These are phyloP conservation scores for Solanum aculeatissimum DNA, from an alignment of 305 asterid genomes.

Conservation along the genomic window DNA sequence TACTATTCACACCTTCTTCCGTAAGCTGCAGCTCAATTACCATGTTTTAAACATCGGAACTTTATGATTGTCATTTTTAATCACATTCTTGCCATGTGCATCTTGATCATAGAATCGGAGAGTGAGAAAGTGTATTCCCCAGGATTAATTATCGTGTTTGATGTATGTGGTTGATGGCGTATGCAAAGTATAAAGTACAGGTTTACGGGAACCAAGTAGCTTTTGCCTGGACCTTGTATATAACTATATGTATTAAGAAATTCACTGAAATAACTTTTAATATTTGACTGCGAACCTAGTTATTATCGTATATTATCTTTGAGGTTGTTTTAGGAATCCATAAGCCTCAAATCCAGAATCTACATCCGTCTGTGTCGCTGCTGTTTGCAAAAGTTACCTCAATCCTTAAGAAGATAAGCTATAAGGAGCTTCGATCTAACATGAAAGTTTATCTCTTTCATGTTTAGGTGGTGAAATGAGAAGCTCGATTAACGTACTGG, in stretches of 20 bases:
- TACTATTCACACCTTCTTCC: slow-evolving; percentile 1
- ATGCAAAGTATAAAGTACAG: neutral
- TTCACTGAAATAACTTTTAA: neutral
- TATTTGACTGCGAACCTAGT: neutral
- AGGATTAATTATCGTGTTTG: neutral
- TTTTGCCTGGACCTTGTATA: neutral
- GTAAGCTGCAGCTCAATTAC: neutral
- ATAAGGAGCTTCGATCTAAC: neutral
- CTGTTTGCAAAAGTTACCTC: neutral
- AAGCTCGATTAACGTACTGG: neutral
- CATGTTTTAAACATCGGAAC: neutral
- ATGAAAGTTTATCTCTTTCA: neutral
- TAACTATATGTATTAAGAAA: neutral
- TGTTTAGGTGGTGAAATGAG: neutral
- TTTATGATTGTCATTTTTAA: neutral
- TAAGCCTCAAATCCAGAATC: neutral
- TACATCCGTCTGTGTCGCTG: neutral
- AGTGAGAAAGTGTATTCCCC: neutral
- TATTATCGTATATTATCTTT: neutral
- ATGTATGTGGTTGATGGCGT: neutral
- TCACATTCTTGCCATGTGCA: neutral
- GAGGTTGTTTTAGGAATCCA: neutral
- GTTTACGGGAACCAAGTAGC: neutral
- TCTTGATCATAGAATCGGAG: neutral
- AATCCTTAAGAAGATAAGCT: neutral